Base-by-base conservation (phyloP, 2,329 filamentous ascomycete genomes). In the Cercospora nicotianae region DNA sequence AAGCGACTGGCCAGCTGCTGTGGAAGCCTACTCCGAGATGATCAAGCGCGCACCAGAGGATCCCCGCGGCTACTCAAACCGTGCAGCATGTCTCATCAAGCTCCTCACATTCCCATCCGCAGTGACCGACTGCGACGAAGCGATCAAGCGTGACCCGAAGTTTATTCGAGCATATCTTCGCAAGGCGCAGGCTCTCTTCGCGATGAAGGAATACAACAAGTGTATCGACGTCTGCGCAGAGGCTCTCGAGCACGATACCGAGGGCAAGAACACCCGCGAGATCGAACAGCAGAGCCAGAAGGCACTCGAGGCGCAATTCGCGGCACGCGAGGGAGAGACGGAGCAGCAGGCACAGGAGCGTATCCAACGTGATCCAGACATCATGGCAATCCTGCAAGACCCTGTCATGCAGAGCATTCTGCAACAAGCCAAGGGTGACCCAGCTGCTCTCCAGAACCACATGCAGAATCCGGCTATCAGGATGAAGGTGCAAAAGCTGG, bases 121-220 rank as follows among this genome's bases (percentile, higher is more conserved):
- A 0, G 89, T 99, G 45, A 89, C 93, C 60, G 96, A 99, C 83
- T 98, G 95, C 80, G 90, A 97, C 80, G 84, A 87, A 73, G 95
- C 95, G 55, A 96, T 97, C 83, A 91, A 93, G 86, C 91, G 90
- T 75, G 95, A 99, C 76, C 87, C 91, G 67, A 91, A 90, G 77
- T 99, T 99, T 81, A 94, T 98, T 82, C 90, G 94, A 66, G 95
- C 95, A 7, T 98, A 98, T 81, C 91, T 99, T 75, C 91, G 95
- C 79, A 98, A 97, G 85, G 94, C 94, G 0, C 94, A 98, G 83
- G 93, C 93, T 51, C 92, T 94, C 80, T 93, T 95, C 74, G 93
- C 93, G 75, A 99, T 99, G 95, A 92, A 95, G 80, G 94, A 99
- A 81, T 98, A 97, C 85, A 97, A 90, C 80, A 94, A 94, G 80